Conservation (phyloP, 768 basidiomycete species). For the Serendipita sp. region DNA sequence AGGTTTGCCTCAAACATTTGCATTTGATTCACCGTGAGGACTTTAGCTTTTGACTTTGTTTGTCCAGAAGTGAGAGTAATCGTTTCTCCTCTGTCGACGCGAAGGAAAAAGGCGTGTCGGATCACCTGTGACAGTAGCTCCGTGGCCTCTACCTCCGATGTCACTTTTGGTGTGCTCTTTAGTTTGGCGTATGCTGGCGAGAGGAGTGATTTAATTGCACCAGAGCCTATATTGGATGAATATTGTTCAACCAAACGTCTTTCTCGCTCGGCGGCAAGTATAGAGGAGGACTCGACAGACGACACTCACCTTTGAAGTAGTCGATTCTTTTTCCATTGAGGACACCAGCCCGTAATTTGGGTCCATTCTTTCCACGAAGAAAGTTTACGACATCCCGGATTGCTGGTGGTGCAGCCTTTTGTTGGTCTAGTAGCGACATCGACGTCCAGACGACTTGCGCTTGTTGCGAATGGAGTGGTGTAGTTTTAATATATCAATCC, state of each 20-base stretch:
- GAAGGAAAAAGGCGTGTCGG: conserved; percentile 81
- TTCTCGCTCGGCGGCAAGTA: neutral
- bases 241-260: neutral
- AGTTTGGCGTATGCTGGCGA: conserved; percentile 84
- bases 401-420: conserved; percentile 63
- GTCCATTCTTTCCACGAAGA: conserved; percentile 68
- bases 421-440: conserved; percentile 37
- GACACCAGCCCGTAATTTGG: conserved; percentile 80
- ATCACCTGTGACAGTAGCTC: conserved; percentile 52
- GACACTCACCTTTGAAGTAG: conserved; percentile 82
- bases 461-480: too few relatives aligned
- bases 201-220: conserved; percentile 79
- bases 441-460: neutral
- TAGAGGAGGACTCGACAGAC: neutral
- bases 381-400: conserved; percentile 73
- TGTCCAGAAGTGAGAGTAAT: conserved; percentile 32
- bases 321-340: conserved; percentile 89
- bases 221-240: conserved; percentile 48
- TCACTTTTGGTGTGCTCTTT: conserved; percentile 60
- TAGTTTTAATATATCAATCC: too few relatives aligned
- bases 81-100: conserved; percentile 59
- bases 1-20: conserved; percentile 62
- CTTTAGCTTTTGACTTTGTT: conserved; percentile 50
- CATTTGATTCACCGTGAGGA: conserved; percentile 63
- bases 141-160: conserved; percentile 59